These are phyloP conservation scores for Eucalyptus pumila DNA, from an alignment of 345 rosid genomes.

Conservation along the genomic window DNA sequence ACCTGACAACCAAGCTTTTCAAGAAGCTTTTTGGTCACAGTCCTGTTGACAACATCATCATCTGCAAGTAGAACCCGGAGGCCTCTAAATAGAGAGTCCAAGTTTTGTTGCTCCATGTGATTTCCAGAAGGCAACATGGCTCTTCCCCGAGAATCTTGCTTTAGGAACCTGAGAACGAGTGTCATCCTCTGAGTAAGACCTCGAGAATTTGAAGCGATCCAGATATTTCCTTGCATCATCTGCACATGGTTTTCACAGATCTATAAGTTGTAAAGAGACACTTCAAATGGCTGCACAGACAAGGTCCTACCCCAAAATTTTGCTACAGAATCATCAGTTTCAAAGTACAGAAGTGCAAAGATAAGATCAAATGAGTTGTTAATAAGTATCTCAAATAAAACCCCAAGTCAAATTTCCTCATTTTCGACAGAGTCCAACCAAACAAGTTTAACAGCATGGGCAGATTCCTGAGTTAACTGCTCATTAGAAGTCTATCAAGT, in stretches of 20 bases:
- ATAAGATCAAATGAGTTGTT: not conserved
- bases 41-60: slow-evolving; percentile 62
- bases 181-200: slow-evolving; percentile 71
- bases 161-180: slow-evolving; percentile 57
- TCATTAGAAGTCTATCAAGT: not conserved
- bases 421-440: not conserved
- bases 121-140: slow-evolving; percentile 10
- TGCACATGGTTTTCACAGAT: slow-evolving; percentile 5
- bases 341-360: not conserved
- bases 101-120: slow-evolving; percentile 35
- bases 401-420: not conserved
- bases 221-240: slow-evolving; percentile 98
- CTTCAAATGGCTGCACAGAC: not conserved
- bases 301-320: not conserved
- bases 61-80: slow-evolving; percentile 59
- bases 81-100: slow-evolving; percentile 52
- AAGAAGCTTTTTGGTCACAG: slow-evolving; percentile 68
- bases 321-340: not conserved
- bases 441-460: not conserved
- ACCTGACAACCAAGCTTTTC: slow-evolving; percentile 85
- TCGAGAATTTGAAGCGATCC: slow-evolving; percentile 49
- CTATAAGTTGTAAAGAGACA: not conserved
- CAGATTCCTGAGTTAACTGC: not conserved
- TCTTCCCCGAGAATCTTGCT: slow-evolving; percentile 32
- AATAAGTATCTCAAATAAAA: not conserved